Percentiles rank a stretch among this genome's conserved stretches.
phyloP scores from a whole-genome alignment of 176 grass and related monocot genomes.

The Carex parvula region DNA sequence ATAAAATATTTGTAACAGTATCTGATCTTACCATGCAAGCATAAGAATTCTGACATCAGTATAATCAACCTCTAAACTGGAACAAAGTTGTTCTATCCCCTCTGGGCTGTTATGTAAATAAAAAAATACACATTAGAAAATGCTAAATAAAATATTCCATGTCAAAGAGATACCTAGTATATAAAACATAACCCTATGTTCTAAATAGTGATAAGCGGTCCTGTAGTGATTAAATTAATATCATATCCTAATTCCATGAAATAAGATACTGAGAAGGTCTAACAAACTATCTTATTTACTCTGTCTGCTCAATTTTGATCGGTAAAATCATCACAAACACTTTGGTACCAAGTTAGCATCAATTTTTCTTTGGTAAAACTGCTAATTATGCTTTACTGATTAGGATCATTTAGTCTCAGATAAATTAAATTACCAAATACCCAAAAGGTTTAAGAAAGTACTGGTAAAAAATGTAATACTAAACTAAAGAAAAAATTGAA shows the following conservation, averaged over 20 bases:
- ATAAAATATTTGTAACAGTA: neutral
- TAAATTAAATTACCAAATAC: neutral
- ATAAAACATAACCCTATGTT: neutral
- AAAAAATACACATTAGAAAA: neutral
- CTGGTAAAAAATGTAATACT: neutral
- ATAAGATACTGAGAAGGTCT: neutral
- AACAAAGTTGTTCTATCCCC: constrained; percentile 90
- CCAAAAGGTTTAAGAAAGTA: neutral
- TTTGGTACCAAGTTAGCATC: neutral
- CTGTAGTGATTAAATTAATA: neutral
- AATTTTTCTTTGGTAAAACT: neutral
- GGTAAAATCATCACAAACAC: neutral
- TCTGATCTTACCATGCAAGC: constrained; percentile 74
- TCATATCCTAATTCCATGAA: neutral
- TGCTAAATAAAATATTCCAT: neutral
- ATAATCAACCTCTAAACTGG: constrained; percentile 78
- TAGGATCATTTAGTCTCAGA: neutral
- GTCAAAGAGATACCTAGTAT: neutral
- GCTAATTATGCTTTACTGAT: neutral
- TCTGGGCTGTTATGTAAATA: constrained; percentile 60
- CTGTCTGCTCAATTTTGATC: neutral
- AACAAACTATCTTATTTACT: neutral
- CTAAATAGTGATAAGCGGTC: neutral
- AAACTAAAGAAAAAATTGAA: neutral
- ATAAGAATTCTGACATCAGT: constrained; percentile 99